These are phyloP conservation scores for Dryas octopetala DNA, from an alignment of 306 rosid species.

Conservation along the genomic window DNA sequence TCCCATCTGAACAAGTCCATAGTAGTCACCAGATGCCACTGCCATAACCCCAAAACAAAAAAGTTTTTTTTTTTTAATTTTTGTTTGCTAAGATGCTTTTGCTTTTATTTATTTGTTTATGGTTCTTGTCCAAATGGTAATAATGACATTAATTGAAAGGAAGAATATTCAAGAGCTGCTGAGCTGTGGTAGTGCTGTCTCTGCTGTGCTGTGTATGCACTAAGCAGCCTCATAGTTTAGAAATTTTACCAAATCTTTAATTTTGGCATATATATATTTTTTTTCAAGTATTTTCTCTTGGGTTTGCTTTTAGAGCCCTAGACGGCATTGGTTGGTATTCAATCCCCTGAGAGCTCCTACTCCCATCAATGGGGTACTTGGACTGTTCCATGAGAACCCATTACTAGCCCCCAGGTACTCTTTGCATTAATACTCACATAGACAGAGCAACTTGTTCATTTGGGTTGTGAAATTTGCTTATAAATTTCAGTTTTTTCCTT, in stretches of 20 bases:
- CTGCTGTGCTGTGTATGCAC: constrained; percentile 1
- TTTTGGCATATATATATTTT: background rate
- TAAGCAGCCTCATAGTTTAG: background rate
- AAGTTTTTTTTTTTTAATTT: background rate
- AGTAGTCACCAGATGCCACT: background rate
- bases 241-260: background rate
- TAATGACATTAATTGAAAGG: constrained; percentile 8
- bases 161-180: constrained; percentile 10
- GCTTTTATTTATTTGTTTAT: background rate
- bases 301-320: background rate
- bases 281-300: background rate
- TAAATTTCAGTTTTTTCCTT: background rate
- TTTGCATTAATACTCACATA: background rate
- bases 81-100: background rate
- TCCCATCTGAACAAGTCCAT: background rate
- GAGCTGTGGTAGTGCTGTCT: constrained; percentile 16
- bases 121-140: constrained; percentile 18
- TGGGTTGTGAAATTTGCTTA: background rate
- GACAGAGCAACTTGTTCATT: background rate
- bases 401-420: background rate
- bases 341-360: background rate
- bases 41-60: background rate
- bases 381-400: background rate
- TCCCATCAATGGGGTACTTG: background rate
- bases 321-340: background rate